Evolutionary conservation across 768 basidiomycete species (phyloP).

Genomic region (Amanita thiersii): DNA sequence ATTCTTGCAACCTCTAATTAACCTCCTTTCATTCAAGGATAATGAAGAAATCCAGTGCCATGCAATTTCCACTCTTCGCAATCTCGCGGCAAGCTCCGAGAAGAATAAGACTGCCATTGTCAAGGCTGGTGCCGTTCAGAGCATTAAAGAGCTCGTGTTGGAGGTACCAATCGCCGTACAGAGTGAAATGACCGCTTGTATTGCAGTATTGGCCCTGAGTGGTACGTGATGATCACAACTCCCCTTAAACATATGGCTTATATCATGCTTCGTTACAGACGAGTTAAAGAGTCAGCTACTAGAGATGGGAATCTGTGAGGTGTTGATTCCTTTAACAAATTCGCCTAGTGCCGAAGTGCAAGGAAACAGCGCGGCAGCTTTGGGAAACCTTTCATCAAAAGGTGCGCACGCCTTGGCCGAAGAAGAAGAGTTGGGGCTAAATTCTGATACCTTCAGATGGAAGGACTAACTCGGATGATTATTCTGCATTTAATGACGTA

Average conservation of each 20-base stretch:
- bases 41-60: conserved; percentile 99
- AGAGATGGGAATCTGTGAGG: conserved; percentile 98
- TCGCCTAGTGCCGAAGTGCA: conserved; percentile 97
- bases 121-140: conserved; percentile 92
- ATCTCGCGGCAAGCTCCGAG: conserved; percentile 93
- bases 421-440: not conserved
- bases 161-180: conserved; percentile 95
- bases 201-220: conserved; percentile 91
- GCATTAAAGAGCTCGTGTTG: conserved; percentile 93
- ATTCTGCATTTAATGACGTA: conserved; percentile 94
- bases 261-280: conserved; percentile 37
- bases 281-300: conserved; percentile 94
- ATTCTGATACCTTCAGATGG: conserved; percentile 44
- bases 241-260: not conserved
- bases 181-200: conserved; percentile 99
- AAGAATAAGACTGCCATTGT: conserved; percentile 99
- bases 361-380: conserved; percentile 95
- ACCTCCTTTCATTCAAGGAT: conserved; percentile 94
- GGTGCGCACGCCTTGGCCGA: conserved; percentile 35
- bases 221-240: conserved; percentile 42
- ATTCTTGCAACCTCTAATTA: conserved; percentile 93
- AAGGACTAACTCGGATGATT: conserved; percentile 74
- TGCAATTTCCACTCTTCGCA: conserved; percentile 94
- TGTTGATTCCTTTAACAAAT: conserved; percentile 92
- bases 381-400: conserved; percentile 96